Evolutionary conservation across 1,284 basidiomycete species (phyloP).

Genomic region (Ceratobasidium sp.): DNA sequence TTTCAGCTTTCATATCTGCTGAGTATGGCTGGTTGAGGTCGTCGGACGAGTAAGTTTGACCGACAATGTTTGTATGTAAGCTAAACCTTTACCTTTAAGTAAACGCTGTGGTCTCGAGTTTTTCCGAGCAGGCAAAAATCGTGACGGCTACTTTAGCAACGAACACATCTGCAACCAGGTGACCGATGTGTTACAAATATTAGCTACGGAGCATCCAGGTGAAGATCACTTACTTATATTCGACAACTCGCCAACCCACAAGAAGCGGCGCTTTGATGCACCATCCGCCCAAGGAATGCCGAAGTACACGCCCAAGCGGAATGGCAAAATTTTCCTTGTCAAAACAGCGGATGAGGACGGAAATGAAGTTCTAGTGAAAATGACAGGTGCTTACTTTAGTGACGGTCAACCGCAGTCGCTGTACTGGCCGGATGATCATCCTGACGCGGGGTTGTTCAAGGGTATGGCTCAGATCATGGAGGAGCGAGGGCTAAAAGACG

Average conservation of each 20-base stretch:
- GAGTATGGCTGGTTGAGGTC: conserved; percentile 60
- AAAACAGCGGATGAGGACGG: conserved; percentile 51
- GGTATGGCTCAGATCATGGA: conserved; percentile 56
- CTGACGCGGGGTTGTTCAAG: conserved; percentile 55
- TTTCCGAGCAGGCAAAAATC: conserved; percentile 62
- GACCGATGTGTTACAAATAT: conserved; percentile 57
- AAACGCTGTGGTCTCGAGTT: conserved; percentile 53
- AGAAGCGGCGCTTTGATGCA: conserved; percentile 55
- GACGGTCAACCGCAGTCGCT: conserved; percentile 53
- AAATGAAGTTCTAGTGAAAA: neutral
- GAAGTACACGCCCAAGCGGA: neutral
- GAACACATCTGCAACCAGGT: conserved; percentile 57
- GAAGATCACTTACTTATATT: conserved; percentile 57
- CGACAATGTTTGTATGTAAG: conserved; percentile 23
- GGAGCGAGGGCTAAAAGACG: conserved; percentile 51
- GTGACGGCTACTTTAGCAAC: conserved; percentile 59
- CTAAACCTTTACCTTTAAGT: too few relatives aligned
- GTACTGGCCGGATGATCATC: conserved; percentile 56
- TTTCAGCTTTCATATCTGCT: conserved; percentile 62
- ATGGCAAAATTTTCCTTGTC: neutral
- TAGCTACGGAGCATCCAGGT: conserved; percentile 54
- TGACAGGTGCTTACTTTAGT: conserved; percentile 44
- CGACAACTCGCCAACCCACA: conserved; percentile 60
- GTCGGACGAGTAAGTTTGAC: too few relatives aligned
- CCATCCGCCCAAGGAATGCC: conserved; percentile 58